Conservation (phyloP, 768 basidiomycete genomes). For the Podaxis sp. region DNA sequence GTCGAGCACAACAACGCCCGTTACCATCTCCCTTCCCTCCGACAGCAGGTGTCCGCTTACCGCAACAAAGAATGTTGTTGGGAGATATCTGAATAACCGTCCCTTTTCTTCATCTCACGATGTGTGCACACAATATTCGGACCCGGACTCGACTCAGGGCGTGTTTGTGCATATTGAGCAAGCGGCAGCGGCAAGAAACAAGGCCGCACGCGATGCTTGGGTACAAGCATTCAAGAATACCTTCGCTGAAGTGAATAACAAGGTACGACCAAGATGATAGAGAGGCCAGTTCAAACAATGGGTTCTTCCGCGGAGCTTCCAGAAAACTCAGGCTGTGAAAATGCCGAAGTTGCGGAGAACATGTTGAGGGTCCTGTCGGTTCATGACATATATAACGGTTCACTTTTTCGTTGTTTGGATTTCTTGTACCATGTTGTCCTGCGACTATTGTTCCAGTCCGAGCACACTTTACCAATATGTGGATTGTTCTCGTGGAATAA, state of each 20-base stretch:
- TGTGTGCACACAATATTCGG: constrained; percentile 23
- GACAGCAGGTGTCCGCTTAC: constrained; percentile 39
- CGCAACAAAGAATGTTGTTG: constrained; percentile 45
- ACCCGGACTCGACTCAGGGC: constrained; percentile 21
- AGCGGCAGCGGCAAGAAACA: constrained; percentile 21
- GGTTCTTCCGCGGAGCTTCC: not conserved
- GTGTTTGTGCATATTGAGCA: constrained; percentile 46
- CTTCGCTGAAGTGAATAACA: constrained; percentile 20
- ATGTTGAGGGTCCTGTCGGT: too few relatives aligned
- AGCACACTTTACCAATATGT: too few relatives aligned
- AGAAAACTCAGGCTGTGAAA: not conserved
- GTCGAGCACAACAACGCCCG: constrained; percentile 21
- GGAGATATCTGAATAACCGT: constrained; percentile 41
- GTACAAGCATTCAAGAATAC: constrained; percentile 29
- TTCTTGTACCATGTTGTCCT: too few relatives aligned
- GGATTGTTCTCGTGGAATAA: too few relatives aligned
- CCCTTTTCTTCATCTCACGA: constrained; percentile 27
- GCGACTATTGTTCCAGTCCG: too few relatives aligned
- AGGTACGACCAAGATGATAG: not conserved
- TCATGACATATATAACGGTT: too few relatives aligned
- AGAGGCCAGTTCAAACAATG: too few relatives aligned
- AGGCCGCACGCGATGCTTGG: constrained; percentile 31
- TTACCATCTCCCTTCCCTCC: constrained; percentile 38
- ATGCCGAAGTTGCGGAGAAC: not conserved
- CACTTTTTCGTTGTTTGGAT: too few relatives aligned